phyloP scores from a whole-genome alignment of 352 stramenopile species.

The Phytophthora niederhauseri region DNA sequence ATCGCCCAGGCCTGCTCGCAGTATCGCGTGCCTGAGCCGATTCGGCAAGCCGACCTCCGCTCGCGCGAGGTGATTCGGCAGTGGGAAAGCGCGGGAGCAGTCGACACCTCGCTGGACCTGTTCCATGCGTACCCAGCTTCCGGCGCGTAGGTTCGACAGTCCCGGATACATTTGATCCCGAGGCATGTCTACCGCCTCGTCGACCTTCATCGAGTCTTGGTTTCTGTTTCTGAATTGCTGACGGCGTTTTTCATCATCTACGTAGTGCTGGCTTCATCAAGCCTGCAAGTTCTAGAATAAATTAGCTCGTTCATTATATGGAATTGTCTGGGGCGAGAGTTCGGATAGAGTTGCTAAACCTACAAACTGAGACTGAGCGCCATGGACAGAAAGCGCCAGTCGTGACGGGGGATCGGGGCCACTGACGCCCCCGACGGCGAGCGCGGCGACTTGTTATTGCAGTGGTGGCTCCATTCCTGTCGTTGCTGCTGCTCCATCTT shows the following conservation, averaged over 20 bases:
- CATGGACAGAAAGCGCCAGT: constrained; percentile 50
- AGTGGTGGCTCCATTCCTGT: not conserved
- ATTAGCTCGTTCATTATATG: constrained; percentile 28
- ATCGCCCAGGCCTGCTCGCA: constrained; percentile 63
- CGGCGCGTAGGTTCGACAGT: constrained; percentile 1
- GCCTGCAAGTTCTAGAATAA: constrained; percentile 28
- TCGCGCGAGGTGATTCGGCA: constrained; percentile 73
- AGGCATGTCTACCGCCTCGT: constrained; percentile 8
- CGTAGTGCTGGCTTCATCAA: too few relatives aligned
- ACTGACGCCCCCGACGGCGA: constrained; percentile 34
- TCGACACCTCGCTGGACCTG: constrained; percentile 64
- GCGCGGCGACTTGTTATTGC: constrained; percentile 30
- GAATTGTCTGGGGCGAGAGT: not conserved
- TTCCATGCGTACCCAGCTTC: constrained; percentile 27
- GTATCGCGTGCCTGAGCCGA: constrained; percentile 85
- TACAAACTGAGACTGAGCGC: constrained; percentile 45
- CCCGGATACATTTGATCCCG: constrained; percentile 4
- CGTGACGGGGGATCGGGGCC: constrained; percentile 8
- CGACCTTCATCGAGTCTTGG: constrained; percentile 5
- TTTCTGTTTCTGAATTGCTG: constrained; percentile 15
- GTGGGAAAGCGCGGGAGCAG: constrained; percentile 56
- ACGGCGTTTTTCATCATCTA: too few relatives aligned
- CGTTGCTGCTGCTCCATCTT: constrained; percentile 25
- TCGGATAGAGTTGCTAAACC: constrained; percentile 10
- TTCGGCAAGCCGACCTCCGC: constrained; percentile 85